Conservation (phyloP, 805 yeast species). For the Ogataea allantospora region DNA sequence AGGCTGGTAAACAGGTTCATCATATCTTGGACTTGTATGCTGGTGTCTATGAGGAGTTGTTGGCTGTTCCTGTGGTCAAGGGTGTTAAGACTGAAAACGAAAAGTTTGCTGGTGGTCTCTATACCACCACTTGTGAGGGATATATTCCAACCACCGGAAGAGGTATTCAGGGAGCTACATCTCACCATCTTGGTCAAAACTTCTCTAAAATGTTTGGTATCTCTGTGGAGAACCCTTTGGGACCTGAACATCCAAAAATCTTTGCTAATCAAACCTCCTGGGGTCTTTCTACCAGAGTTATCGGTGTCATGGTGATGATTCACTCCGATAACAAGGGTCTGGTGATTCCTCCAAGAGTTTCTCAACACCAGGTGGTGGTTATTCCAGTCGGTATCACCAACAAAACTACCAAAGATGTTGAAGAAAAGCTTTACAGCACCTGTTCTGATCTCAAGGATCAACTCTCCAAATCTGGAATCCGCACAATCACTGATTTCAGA, state of each 20-base stretch:
- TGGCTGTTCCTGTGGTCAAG: slow-evolving; percentile 96
- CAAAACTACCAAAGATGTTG: slow-evolving; percentile 76
- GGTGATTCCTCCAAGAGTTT: slow-evolving; percentile 95
- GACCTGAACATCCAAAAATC: slow-evolving; percentile 78
- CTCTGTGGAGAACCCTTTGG: slow-evolving; percentile 92
- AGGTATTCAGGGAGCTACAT: slow-evolving; percentile 99
- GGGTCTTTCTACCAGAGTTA: slow-evolving; percentile 98
- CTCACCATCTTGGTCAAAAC: slow-evolving; percentile 96
- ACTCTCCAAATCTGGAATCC: slow-evolving; percentile 60
- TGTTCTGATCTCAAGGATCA: slow-evolving; percentile 66
- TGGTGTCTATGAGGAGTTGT: slow-evolving; percentile 80
- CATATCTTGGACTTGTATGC: slow-evolving; percentile 86
- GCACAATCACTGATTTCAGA: slow-evolving; percentile 84
- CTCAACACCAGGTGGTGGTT: slow-evolving; percentile 87
- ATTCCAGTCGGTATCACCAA: slow-evolving; percentile 94
- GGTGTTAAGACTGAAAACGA: slow-evolving; percentile 97
- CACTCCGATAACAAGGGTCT: slow-evolving; percentile 98
- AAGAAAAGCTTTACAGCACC: slow-evolving; percentile 64
- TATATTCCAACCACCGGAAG: slow-evolving; percentile 98
- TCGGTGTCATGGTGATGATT: slow-evolving; percentile 99
- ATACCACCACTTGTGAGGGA: slow-evolving; percentile 95
- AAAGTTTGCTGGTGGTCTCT: slow-evolving; percentile 96
- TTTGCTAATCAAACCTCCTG: slow-evolving; percentile 96
- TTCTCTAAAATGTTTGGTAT: slow-evolving; percentile 98
- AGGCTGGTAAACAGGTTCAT: slow-evolving; percentile 78